Evolutionary conservation across 306 rosid genomes (phyloP), one percentile per base, ranked within the genome.

Genomic region (Delonix regia): DNA sequence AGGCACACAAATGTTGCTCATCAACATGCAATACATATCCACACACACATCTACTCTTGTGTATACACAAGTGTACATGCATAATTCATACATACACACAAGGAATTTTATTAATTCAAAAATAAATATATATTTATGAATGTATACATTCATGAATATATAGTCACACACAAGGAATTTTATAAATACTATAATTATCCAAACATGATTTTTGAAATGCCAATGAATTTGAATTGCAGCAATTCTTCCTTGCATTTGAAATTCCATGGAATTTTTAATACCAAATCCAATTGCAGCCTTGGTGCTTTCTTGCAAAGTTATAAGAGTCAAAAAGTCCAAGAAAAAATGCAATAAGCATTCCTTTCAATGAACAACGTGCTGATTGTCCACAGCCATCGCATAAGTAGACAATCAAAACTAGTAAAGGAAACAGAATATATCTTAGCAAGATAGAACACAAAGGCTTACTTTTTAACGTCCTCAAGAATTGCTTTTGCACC

Each of bases 401-500:
- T 28, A 69, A 69, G 18, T 18, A 36, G 22, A 27, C 28, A 47
- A 28, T 27, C 18, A 69, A 48, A 69, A 48, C 25, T 18, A 25
- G 24, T 69, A 28, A 47, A 48, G 44, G 64, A 53, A 51, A 39
- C 22, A 71, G 75, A 76, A 74, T 38, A 61, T 28, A 64, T 77
- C 41, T 12, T 19, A 74, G 79, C 42, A 75, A 39, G 51, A 39
- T 25, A 76, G 61, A 82, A 51, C 45, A 80, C 59, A 55, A 2
- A 42, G 16, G 80, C 96, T 76, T 77, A 90, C 99, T 85, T 84
- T 85, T 73, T 83, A 12, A 95, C 64, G 88, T 95, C 99, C 84
- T 91, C 94, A 62, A 95, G 89, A 80, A 93, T 85, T 67, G 94
- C 89, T 60, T 87, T 74, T 48, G 97, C 99, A 59, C 99, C 99